These are phyloP conservation scores for Ciborinia camelliae DNA, from an alignment of 2,329 filamentous ascomycete species.

Conservation along the genomic window DNA sequence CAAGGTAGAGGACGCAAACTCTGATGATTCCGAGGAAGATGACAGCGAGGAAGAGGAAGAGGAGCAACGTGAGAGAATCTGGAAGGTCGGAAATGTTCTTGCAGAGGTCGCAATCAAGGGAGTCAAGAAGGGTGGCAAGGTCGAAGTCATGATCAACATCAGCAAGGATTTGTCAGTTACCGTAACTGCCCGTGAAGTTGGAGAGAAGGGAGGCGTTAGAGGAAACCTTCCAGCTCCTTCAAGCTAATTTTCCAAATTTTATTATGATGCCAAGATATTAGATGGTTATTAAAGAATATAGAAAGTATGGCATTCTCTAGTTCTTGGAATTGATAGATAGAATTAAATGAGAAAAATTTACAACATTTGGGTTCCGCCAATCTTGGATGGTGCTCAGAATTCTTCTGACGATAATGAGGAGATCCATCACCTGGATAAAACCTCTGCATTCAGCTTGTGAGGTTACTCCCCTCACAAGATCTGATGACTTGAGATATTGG, in stretches of 20 bases:
- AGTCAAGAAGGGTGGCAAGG: conserved; percentile 83
- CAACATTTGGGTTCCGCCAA: neutral
- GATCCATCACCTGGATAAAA: neutral
- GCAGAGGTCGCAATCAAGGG: conserved; percentile 82
- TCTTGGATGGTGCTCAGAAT: neutral
- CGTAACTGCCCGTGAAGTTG: conserved; percentile 79
- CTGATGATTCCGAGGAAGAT: conserved; percentile 55
- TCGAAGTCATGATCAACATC: conserved; percentile 92
- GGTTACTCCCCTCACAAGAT: neutral
- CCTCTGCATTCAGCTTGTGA: neutral
- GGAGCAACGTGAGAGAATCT: conserved; percentile 84
- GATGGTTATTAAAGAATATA: conserved; percentile 15
- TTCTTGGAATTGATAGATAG: conserved; percentile 1
- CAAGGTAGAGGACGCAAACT: conserved; percentile 55
- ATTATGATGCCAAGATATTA: conserved; percentile 9
- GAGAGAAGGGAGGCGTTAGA: conserved; percentile 43
- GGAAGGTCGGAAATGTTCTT: conserved; percentile 79
- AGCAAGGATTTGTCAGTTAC: conserved; percentile 74
- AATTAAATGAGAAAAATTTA: conserved; percentile 6
- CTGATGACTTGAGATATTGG: neutral
- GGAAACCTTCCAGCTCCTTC: conserved; percentile 33
- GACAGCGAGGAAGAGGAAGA: conserved; percentile 74
- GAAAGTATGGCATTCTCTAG: conserved; percentile 1
- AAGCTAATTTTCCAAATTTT: conserved; percentile 32
- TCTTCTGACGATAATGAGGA: neutral